Evolutionary conservation across 352 stramenopile species (phyloP).

Genomic region (Blastocystis sp.): DNA sequence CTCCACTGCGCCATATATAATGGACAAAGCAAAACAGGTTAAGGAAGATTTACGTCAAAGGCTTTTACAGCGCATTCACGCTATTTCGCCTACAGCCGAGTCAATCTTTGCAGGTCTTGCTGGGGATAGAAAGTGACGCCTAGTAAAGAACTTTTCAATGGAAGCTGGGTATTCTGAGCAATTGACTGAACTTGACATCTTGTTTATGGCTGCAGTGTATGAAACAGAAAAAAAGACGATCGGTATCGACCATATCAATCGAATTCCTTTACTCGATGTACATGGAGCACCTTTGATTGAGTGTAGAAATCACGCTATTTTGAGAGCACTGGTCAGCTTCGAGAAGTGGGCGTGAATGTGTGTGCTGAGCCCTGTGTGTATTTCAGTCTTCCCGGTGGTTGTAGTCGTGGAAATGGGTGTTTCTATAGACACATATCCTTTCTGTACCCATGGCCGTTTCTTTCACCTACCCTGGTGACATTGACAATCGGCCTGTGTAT

Average conservation of each 20-base stretch:
- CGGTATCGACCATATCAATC: constrained; percentile 34
- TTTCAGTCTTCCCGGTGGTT: constrained; percentile 27
- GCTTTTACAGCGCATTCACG: neutral
- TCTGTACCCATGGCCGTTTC: neutral
- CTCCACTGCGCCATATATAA: neutral
- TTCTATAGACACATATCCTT: constrained; percentile 54
- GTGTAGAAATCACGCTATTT: constrained; percentile 28
- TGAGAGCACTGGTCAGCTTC: constrained; percentile 18
- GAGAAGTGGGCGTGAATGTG: constrained; percentile 46
- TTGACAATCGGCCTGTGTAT: neutral
- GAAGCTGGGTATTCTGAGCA: constrained; percentile 1
- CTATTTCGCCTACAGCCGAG: neutral
- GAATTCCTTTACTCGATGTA: constrained; percentile 16
- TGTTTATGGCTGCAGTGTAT: constrained; percentile 34
- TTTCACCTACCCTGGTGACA: constrained; percentile 9
- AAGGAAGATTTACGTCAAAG: neutral
- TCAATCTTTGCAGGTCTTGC: neutral
- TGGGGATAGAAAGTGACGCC: neutral
- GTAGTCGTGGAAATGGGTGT: constrained; percentile 45
- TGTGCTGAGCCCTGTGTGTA: constrained; percentile 40
- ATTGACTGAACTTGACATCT: constrained; percentile 39
- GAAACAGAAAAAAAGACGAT: neutral
- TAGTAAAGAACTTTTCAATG: constrained; percentile 16
- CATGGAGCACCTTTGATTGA: neutral
- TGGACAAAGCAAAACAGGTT: neutral